Evolutionary conservation across 1,284 basidiomycete genomes (phyloP), one percentile per base, ranked within the genome.

Genomic region (Trametes polyzona): DNA sequence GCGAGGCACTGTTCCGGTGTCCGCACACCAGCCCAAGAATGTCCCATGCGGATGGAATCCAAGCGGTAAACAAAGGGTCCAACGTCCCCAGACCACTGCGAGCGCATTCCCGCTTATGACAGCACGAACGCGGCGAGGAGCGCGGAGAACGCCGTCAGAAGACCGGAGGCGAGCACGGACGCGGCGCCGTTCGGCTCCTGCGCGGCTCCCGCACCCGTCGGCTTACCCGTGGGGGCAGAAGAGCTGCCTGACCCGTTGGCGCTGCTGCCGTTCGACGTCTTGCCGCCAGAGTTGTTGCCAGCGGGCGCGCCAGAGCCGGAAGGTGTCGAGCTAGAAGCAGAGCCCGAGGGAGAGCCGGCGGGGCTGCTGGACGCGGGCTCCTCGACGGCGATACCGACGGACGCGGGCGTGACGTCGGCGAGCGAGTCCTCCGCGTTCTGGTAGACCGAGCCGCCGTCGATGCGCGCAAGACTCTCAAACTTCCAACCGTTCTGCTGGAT

Each of bases 401-500:
- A 30, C 9, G 40, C 64, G n/a, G 56, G 51, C 2, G 39, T 55
- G 33, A 73, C 65, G 0, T 55, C 32, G 33, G 53, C 57, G 53
- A 63, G 50, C 27, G 60, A 44, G 50, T 54, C 50, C 19, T 48
- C 30, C 14, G 62, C 55, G 67, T 90, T 90, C 71, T 82, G 80
- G 66, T 88, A 91, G 14, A 76, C 63, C n/a, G 72, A 68, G 24
- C 73, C 69, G 48, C 75, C 78, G 35, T 80, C 71, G 43, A 85
- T 65, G 50, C 78, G 73, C 11, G 83, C 79, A 41, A 89, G 74
- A 44, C 84, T 88, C 32, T 74, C 68, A 36, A 81, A 74, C 42
- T 80, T 80, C 93, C 93, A 95, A 29, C 84, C 85, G 59, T 86
- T 85, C 12, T 76, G 61, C 52, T 77, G 74, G 68, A 94, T 85